Percentiles rank a stretch among this genome's conserved stretches.
Conservation (phyloP, 106 monocot genomes). For the Agapanthus africanus region DNA sequence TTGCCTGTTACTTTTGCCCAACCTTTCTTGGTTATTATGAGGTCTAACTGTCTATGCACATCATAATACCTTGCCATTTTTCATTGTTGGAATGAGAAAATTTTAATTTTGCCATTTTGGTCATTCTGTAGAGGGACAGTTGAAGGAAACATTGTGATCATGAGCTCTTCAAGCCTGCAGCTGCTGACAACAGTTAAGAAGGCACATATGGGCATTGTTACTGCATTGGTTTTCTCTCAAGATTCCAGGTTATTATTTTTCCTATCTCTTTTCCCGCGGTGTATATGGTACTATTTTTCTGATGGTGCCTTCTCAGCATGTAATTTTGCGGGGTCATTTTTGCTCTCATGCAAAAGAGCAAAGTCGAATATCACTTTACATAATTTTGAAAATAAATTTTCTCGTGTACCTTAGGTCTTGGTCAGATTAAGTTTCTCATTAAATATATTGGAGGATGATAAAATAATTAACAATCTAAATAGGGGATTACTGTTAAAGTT, state of each 20-base stretch:
- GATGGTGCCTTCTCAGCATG: background rate
- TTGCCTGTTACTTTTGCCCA: background rate
- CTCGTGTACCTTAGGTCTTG: background rate
- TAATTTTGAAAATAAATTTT: background rate
- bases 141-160: constrained; percentile 52
- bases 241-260: constrained; percentile 61
- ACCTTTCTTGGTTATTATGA: background rate
- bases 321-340: background rate
- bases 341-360: background rate
- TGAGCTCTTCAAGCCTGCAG: constrained; percentile 34
- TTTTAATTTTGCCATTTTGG: background rate
- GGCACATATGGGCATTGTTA: constrained; percentile 75
- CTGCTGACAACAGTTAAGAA: constrained; percentile 42
- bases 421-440: background rate
- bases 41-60: background rate
- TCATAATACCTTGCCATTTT: background rate
- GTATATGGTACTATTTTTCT: background rate
- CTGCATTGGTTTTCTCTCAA: constrained; percentile 55
- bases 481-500: background rate
- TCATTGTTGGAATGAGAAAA: background rate
- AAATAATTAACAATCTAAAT: background rate
- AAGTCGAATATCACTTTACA: background rate
- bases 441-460: background rate
- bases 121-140: constrained; percentile 49
- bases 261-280: background rate